Evolutionary conservation across 768 basidiomycete species (phyloP), one percentile per base, ranked within the genome.

Genomic region (Auricularia auricula-judae): DNA sequence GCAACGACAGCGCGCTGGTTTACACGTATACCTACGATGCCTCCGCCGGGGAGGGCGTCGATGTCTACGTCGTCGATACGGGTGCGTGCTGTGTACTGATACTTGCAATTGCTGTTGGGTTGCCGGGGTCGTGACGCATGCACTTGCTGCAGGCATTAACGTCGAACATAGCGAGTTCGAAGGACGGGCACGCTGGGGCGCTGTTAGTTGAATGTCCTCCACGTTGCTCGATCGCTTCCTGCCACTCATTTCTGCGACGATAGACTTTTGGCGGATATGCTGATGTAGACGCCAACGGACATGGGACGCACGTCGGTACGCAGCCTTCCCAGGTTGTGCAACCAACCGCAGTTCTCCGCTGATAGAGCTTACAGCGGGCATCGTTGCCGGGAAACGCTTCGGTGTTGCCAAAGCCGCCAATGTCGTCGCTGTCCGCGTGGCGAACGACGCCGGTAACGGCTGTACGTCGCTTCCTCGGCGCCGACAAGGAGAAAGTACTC

Each of bases 321-420:
- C 5, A 18, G 47, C 14, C 29, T 29, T 29, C 29, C 29, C 29
- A 29, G 14, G 10, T 5, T 3, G 47, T 51, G 5, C 18, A 5
- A 18, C 21, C 14, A 51, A 16, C 5, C 1, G 11, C 21, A 21
- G 47, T 5, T 51, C 18, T 12, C 21, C 14, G 5, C 47, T 51
- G 47, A 51, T 10, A 3, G 18, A 11, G 11, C 51, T 35, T 58
- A 62, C 51, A 14, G 94, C 95, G 56, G 95, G 95, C 63, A 99
- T 94, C 34, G 95, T 98, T 68, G 97, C 88, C n/a, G 93, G 91
- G 3, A 77, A 79, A 71, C 89, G 86, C 76, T 98, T 92, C 71
- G 97, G 97, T 77, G 93, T 99, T 56, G 94, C 97, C 62, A 98
- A 99, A 86, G 82, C 82, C 66, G 96, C 94, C 63, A 82, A 91